A percentile compares a stretch with the other conserved stretches of the same genome.
phyloP scores from a whole-genome alignment of 2,329 filamentous ascomycete genomes.

The Fusarium brevicatenulatum region DNA sequence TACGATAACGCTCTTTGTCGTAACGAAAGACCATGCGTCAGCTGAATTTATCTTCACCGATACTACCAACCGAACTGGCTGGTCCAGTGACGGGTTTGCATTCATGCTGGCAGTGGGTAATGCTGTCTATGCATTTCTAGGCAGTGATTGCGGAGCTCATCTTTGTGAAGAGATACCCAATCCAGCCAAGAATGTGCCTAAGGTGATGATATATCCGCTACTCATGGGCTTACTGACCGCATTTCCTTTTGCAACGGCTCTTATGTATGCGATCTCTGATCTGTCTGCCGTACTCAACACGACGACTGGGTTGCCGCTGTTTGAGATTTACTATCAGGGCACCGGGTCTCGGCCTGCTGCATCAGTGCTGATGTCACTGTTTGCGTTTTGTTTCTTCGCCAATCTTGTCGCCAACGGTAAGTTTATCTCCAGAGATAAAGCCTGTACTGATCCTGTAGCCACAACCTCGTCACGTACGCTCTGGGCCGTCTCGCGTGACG shows the following conservation, averaged over 20 bases:
- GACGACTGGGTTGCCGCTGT: constrained; percentile 24
- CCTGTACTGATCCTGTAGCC: background rate
- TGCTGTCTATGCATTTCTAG: constrained; percentile 34
- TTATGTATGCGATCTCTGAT: constrained; percentile 32
- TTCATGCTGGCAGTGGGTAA: constrained; percentile 29
- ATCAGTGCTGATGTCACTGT: constrained; percentile 28
- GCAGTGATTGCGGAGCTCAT: constrained; percentile 38
- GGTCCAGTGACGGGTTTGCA: constrained; percentile 28
- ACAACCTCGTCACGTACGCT: constrained; percentile 37
- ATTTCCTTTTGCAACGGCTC: constrained; percentile 30
- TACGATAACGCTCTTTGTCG: constrained; percentile 18
- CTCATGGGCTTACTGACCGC: constrained; percentile 37
- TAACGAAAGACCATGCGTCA: constrained; percentile 9
- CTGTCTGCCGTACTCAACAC: constrained; percentile 26
- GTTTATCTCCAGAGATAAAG: accelerated
- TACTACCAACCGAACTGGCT: constrained; percentile 15
- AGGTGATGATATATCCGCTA: constrained; percentile 35
- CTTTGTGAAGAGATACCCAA: constrained; percentile 41
- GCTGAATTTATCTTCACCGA: constrained; percentile 28
- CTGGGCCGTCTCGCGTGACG: constrained; percentile 42
- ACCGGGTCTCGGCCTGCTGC: constrained; percentile 25
- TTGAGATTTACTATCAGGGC: constrained; percentile 38
- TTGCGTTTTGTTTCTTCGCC: constrained; percentile 39
- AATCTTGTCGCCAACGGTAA: constrained; percentile 33
- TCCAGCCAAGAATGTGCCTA: constrained; percentile 38